Percentiles rank a stretch among this genome's conserved stretches.
Evolutionary conservation across 2,329 filamentous ascomycete genomes (phyloP).

Genomic region (Aspergillus sergii): DNA sequence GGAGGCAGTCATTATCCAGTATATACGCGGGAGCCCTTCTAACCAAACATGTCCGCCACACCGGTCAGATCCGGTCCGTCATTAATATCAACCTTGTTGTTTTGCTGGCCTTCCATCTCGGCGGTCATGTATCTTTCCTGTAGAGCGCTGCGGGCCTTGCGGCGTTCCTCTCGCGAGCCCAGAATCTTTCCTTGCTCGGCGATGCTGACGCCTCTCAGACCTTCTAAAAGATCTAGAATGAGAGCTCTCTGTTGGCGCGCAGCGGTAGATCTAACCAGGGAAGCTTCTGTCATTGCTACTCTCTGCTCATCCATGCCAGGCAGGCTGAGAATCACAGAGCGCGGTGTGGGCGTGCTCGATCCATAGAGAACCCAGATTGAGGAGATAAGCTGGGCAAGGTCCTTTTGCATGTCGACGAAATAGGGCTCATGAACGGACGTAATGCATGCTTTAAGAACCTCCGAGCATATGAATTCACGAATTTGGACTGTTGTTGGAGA

Average conservation of each 20-base stretch:
- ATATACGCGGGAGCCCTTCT: constrained; percentile 8
- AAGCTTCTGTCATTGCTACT: constrained; percentile 66
- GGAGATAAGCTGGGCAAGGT: constrained; percentile 85
- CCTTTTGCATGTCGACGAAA: constrained; percentile 94
- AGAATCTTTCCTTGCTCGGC: constrained; percentile 87
- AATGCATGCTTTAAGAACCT: constrained; percentile 87
- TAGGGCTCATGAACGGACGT: constrained; percentile 91
- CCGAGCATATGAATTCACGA: constrained; percentile 84
- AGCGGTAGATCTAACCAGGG: constrained; percentile 57
- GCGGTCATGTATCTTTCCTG: constrained; percentile 48
- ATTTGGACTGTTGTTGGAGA: constrained; percentile 65
- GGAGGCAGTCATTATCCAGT: background rate
- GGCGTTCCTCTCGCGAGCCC: constrained; percentile 42
- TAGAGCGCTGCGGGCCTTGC: constrained; percentile 45
- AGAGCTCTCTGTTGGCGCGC: constrained; percentile 78
- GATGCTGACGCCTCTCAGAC: constrained; percentile 86
- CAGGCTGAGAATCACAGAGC: constrained; percentile 74
- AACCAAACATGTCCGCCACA: constrained; percentile 58
- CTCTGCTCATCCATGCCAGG: constrained; percentile 73
- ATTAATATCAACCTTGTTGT: constrained; percentile 46
- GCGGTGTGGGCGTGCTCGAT: constrained; percentile 68
- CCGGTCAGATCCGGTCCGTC: constrained; percentile 55
- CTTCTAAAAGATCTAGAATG: constrained; percentile 81
- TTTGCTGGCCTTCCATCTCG: constrained; percentile 46
- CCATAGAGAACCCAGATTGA: constrained; percentile 79